phyloP scores from a whole-genome alignment of 2,329 filamentous ascomycete species.

The Alternaria atra region DNA sequence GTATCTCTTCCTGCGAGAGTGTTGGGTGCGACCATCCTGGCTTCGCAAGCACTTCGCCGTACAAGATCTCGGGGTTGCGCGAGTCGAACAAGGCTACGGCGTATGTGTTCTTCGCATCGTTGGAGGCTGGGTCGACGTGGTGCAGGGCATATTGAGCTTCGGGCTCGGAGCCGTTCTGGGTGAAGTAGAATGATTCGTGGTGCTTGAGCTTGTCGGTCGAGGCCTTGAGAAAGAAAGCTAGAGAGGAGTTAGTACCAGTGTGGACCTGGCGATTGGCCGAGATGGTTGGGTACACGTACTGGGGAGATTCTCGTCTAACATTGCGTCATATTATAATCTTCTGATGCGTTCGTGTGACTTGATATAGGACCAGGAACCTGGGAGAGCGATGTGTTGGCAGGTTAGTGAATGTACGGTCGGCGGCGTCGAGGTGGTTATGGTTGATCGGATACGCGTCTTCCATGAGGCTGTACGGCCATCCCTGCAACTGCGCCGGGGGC shows the following conservation, averaged over 20 bases:
- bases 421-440: conserved; percentile 14
- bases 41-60: conserved; percentile 82
- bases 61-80: conserved; percentile 81
- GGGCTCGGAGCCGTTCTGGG: conserved; percentile 82
- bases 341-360: neutral
- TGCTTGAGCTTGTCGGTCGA: conserved; percentile 61
- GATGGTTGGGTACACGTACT: conserved; percentile 53
- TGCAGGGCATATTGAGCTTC: conserved; percentile 81
- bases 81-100: conserved; percentile 86
- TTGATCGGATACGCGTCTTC: conserved; percentile 17
- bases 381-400: conserved; percentile 2
- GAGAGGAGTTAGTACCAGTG: conserved; percentile 32
- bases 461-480: conserved; percentile 18
- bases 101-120: conserved; percentile 81
- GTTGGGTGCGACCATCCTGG: conserved; percentile 88
- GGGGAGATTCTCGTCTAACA: conserved; percentile 96
- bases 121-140: conserved; percentile 74
- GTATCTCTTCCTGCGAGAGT: conserved; percentile 81
- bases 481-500: conserved; percentile 20
- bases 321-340: conserved; percentile 52
- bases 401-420: conserved; percentile 1
- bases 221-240: conserved; percentile 68
- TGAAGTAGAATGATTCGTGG: conserved; percentile 64
- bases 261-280: conserved; percentile 1
- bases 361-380: neutral